phyloP scores from a whole-genome alignment of 164 flowering plant species.

The Dillenia turbinata region DNA sequence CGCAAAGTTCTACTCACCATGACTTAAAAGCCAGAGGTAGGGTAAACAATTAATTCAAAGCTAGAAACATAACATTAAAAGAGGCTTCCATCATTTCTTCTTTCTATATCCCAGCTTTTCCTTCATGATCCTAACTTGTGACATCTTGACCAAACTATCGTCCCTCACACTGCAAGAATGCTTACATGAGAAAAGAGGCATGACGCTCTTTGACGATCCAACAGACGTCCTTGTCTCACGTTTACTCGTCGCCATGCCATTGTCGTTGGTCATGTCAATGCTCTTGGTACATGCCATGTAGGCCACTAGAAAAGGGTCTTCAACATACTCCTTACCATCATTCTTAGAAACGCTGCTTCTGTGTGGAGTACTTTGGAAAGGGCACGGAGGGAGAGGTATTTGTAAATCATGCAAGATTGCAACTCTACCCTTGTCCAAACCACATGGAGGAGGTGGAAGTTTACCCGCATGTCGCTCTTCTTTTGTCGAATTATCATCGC shows the following conservation, averaged over 20 bases:
- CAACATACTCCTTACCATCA: constrained; percentile 16
- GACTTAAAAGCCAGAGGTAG: too few species aligned
- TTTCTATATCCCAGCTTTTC: neutral
- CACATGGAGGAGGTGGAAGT: constrained; percentile 38
- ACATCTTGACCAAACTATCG: constrained; percentile 33
- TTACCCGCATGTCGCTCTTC: neutral
- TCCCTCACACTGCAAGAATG: constrained; percentile 46
- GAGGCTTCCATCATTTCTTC: neutral
- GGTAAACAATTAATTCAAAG: too few species aligned
- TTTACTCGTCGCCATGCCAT: neutral
- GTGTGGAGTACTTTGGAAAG: constrained; percentile 20
- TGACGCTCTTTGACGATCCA: constrained; percentile 9
- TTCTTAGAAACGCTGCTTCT: constrained; percentile 12
- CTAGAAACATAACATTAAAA: too few species aligned
- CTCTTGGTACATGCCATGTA: constrained; percentile 41
- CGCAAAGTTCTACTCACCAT: too few species aligned
- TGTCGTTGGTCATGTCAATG: neutral
- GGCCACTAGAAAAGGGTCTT: constrained; percentile 40
- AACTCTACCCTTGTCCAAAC: constrained; percentile 3
- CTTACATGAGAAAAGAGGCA: constrained; percentile 47
- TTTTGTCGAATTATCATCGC: neutral
- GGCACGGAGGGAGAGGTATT: constrained; percentile 41
- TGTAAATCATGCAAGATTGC: constrained; percentile 16
- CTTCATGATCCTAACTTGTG: constrained; percentile 20
- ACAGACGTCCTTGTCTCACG: constrained; percentile 7